Evolutionary conservation across 2,329 filamentous ascomycete species (phyloP).

Genomic region (Ambrosiella cleistominuta): DNA sequence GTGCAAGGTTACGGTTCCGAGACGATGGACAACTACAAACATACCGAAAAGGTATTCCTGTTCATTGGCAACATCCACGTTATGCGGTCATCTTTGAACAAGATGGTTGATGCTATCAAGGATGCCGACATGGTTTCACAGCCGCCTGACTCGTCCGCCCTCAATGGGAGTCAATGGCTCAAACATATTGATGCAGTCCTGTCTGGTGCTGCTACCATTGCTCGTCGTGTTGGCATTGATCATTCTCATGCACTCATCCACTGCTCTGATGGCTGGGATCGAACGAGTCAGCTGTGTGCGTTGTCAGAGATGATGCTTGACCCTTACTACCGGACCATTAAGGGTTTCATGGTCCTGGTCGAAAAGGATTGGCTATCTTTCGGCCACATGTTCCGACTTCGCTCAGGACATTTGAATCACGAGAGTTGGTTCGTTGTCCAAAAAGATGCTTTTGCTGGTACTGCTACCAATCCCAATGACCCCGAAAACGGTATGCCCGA

Average conservation of each 20-base stretch:
- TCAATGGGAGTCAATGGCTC: conserved; percentile 77
- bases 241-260: conserved; percentile 94
- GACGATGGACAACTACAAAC: conserved; percentile 94
- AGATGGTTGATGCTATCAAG: conserved; percentile 73
- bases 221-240: conserved; percentile 72
- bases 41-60: conserved; percentile 77
- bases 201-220: conserved; percentile 69
- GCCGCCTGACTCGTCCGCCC: conserved; percentile 61
- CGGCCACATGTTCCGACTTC: conserved; percentile 90
- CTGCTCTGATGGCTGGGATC: conserved; percentile 96
- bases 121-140: conserved; percentile 77
- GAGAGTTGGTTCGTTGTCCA: conserved; percentile 91
- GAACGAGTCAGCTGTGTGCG: conserved; percentile 85
- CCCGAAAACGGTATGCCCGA: conserved; percentile 43
- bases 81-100: conserved; percentile 81
- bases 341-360: conserved; percentile 84
- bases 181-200: conserved; percentile 74
- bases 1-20: conserved; percentile 85
- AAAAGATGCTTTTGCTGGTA: conserved; percentile 56
- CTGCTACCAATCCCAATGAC: conserved; percentile 43
- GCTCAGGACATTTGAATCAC: conserved; percentile 72
- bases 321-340: conserved; percentile 82
- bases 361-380: conserved; percentile 98
- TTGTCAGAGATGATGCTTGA: conserved; percentile 86
- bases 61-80: conserved; percentile 98